Evolutionary conservation across 176 grass and related monocot genomes (phyloP).

Genomic region (Oryza punctata): DNA sequence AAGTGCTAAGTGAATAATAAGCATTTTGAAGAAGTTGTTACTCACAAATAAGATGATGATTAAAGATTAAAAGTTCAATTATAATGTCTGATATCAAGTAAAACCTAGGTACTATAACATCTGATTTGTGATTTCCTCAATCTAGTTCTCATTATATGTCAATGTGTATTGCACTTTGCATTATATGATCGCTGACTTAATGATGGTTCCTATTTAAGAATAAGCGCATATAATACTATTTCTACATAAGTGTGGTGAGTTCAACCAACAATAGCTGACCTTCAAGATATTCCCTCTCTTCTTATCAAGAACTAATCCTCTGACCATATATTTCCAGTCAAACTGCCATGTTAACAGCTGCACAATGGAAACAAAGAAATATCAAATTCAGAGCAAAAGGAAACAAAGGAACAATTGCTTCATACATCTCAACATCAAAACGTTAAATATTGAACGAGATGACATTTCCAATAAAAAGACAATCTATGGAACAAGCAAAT

Average conservation of each 20-base stretch:
- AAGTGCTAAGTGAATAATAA: not conserved
- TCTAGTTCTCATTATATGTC: not conserved
- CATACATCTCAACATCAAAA: conserved; percentile 19
- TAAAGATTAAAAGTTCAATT: not conserved
- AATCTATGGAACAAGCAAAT: not conserved
- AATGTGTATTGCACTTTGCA: not conserved
- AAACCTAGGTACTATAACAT: not conserved
- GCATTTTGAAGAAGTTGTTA: conserved; percentile 2
- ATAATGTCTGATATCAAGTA: not conserved
- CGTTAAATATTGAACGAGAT: conserved; percentile 24
- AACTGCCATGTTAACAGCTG: conserved; percentile 92
- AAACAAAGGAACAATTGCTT: conserved; percentile 10
- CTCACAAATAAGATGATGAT: not conserved
- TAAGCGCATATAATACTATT: not conserved
- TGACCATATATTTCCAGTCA: conserved; percentile 99
- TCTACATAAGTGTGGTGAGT: not conserved
- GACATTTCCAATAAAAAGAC: not conserved
- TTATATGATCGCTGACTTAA: not conserved
- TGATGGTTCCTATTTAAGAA: not conserved
- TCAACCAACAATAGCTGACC: conserved; percentile 46
- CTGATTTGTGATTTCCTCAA: not conserved
- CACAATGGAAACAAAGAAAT: conserved; percentile 44
- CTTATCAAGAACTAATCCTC: conserved; percentile 96
- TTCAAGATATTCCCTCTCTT: conserved; percentile 99
- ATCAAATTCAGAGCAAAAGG: conserved; percentile 25